phyloP scores from a whole-genome alignment of 345 rosid genomes.

The Linum tenue region DNA sequence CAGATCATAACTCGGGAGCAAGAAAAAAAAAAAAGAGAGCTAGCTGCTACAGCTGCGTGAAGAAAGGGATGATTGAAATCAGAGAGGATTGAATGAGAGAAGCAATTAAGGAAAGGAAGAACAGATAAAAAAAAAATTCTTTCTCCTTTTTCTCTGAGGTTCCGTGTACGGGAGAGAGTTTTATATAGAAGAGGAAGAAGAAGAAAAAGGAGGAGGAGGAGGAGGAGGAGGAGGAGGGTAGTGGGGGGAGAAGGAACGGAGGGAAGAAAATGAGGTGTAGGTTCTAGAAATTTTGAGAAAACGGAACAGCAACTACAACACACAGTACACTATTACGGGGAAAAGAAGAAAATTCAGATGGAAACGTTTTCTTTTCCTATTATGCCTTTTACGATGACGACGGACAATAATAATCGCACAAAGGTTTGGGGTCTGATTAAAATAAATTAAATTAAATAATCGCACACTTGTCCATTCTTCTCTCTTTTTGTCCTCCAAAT shows the following conservation, averaged over 20 bases:
- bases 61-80: slow-evolving; percentile 4
- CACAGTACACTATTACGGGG: neutral
- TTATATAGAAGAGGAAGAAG: slow-evolving; percentile 20
- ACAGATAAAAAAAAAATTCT: neutral
- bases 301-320: no score
- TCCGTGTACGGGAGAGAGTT: slow-evolving; percentile 18
- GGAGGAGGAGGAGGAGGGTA: no score
- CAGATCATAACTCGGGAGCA: slow-evolving; percentile 10
- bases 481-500: no score
- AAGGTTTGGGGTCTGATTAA: neutral
- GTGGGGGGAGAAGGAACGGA: no score
- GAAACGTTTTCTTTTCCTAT: neutral
- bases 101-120: neutral
- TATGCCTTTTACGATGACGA: no score
- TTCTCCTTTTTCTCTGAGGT: neutral
- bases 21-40: slow-evolving; percentile 22
- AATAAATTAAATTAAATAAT: no score
- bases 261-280: slow-evolving; percentile 14
- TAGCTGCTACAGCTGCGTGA: no score
- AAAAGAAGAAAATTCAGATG: neutral
- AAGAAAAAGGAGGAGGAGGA: neutral
- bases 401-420: neutral
- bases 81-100: no score
- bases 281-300: slow-evolving; percentile 69
- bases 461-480: no score